Evolutionary conservation across 1,139 yeast genomes (phyloP), one percentile per base, ranked within the genome.

Genomic region (Geotrichum restrictum): DNA sequence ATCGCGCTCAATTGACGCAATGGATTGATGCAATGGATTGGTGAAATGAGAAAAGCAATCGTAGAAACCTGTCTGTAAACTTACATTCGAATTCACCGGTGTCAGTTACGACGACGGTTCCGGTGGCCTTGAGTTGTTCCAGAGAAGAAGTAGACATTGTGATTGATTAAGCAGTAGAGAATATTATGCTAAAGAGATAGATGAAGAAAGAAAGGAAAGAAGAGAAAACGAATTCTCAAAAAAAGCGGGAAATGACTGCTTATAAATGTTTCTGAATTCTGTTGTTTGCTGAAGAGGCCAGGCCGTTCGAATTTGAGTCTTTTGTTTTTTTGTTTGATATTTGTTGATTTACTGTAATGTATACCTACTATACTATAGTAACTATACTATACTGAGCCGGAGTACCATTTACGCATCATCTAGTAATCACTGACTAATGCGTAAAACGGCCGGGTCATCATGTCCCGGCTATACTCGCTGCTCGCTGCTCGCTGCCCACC

Each of bases 21-120:
- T 7, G 32, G 11, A 29, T 11, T 29, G 32, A 29, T 29, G 36
- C 36, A 13, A 13, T 13, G n/a, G n/a, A 3, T 5, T 33, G 36
- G 6, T 11, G 16, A 4, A 33, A 13, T 13, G n/a, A 33, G 36
- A 11, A 14, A 14, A 13, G 36, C 16, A 14, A 5, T 4, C n/a
- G 5, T 33, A 11, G 19, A 6, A 6, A 16, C 13, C n/a, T n/a
- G n/a, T 1, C 13, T 18, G 7, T 13, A 44, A 36, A 67, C 72
- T 53, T 63, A 72, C 76, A 85, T 74, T 89, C 98, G 71, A 93
- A 93, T 75, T 93, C 98, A 78, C 98, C 98, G 60, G 98, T 91
- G 78, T 93, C 98, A 62, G 98, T 88, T 70, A 93, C 98, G 68
- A 93, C 95, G 64, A 81, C 84, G 63, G 98, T 93, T 65, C 98